These are phyloP conservation scores for Apiotrichum brassicae DNA, from an alignment of 1,284 basidiomycete species.

Conservation along the genomic window DNA sequence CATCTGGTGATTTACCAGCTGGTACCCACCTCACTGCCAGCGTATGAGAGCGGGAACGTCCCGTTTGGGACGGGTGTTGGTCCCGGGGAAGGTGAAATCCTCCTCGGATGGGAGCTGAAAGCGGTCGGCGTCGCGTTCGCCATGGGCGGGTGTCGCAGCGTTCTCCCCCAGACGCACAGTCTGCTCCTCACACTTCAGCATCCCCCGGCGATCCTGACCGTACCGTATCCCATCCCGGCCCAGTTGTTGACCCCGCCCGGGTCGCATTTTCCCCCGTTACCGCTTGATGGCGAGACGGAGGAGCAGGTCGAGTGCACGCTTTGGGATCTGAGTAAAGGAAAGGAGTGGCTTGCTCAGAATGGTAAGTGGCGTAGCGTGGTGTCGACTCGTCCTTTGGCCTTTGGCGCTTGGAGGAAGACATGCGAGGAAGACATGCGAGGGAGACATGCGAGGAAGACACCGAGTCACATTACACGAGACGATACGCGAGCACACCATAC, in stretches of 20 bases:
- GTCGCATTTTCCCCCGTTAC: conserved; percentile 38
- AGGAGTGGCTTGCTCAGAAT: conserved; percentile 24
- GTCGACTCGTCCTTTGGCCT: too few relatives aligned
- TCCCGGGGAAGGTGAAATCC: conserved; percentile 77
- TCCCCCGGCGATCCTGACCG: conserved; percentile 33
- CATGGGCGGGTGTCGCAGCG: conserved; percentile 26
- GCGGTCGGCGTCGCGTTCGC: conserved; percentile 51
- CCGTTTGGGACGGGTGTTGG: conserved; percentile 60
- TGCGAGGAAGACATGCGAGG: too few relatives aligned
- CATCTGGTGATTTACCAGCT: conserved; percentile 70
- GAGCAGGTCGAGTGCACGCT: conserved; percentile 39
- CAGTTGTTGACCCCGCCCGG: conserved; percentile 26
- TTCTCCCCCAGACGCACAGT: conserved; percentile 29
- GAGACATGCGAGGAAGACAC: too few relatives aligned
- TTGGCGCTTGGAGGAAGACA: too few relatives aligned
- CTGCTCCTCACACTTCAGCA: conserved; percentile 35
- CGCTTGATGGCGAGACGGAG: conserved; percentile 37
- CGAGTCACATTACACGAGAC: too few relatives aligned
- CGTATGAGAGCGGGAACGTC: conserved; percentile 34
- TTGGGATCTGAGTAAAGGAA: conserved; percentile 32
- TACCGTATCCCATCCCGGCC: conserved; percentile 34
- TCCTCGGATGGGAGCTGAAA: conserved; percentile 65
- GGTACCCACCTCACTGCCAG: conserved; percentile 53
- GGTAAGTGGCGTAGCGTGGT: too few relatives aligned
- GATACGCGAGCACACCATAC: neutral